These are phyloP conservation scores for Dryas drummondii DNA, from an alignment of 306 rosid species.

Conservation along the genomic window DNA sequence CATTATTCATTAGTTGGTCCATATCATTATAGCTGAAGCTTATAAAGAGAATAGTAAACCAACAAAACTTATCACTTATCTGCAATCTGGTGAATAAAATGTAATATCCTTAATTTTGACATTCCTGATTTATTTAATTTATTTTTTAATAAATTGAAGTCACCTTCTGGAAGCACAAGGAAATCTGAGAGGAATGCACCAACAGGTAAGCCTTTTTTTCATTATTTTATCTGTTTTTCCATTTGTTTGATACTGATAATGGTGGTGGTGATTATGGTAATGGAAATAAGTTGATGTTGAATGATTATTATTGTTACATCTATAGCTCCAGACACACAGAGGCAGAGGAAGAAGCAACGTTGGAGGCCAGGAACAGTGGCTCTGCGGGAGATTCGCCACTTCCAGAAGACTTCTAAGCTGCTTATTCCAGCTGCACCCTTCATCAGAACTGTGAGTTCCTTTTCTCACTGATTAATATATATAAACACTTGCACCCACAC, in stretches of 20 bases:
- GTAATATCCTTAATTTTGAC: neutral
- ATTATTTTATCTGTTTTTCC: neutral
- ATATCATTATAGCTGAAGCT: neutral
- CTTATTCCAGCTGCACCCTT: conserved; percentile 69
- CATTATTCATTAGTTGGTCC: neutral
- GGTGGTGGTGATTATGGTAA: conserved; percentile 10
- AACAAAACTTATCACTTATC: neutral
- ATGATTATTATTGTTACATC: conserved; percentile 6
- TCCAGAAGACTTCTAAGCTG: conserved; percentile 46
- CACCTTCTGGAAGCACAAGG: conserved; percentile 2
- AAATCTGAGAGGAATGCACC: conserved; percentile 8
- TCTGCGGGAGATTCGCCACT: conserved; percentile 69
- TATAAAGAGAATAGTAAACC: neutral
- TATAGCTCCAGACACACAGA: conserved; percentile 30
- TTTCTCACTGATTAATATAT: neutral
- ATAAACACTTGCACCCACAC: neutral
- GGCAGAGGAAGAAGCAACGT: conserved; percentile 38
- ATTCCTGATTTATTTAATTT: neutral
- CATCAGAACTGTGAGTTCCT: conserved; percentile 60
- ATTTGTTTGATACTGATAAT: conserved; percentile 8
- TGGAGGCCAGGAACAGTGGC: conserved; percentile 62
- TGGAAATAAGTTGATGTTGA: conserved; percentile 7
- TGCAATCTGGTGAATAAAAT: neutral
- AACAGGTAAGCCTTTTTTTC: conserved; percentile 27
- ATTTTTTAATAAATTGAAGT: conserved; percentile 26